Evolutionary conservation across 73 alveolate genomes (phyloP).

Genomic region (Symbiodinium natans): DNA sequence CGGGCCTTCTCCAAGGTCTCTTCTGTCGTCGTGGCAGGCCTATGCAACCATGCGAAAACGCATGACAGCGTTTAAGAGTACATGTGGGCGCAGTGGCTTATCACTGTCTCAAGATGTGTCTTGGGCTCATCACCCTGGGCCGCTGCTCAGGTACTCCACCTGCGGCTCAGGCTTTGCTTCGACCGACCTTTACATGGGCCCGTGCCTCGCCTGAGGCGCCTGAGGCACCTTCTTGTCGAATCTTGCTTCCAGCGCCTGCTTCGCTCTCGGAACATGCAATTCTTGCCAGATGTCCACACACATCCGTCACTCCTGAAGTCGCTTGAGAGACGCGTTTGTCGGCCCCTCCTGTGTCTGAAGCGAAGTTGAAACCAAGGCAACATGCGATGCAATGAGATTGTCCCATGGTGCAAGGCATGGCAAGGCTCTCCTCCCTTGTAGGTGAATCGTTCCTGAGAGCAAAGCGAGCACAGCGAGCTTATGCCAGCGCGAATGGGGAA

Average conservation of each 20-base stretch:
- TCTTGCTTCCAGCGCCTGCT: neutral
- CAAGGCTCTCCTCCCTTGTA: neutral
- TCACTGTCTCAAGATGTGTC: neutral
- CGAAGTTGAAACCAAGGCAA: too few species aligned
- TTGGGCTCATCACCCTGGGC: neutral
- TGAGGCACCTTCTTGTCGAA: neutral
- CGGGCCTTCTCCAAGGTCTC: neutral
- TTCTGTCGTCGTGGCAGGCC: too few species aligned
- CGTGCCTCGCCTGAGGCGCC: neutral
- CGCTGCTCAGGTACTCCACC: neutral
- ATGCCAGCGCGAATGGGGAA: too few species aligned
- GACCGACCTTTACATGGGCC: too few species aligned
- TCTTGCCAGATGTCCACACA: too few species aligned
- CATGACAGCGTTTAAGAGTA: too few species aligned
- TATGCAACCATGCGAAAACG: too few species aligned
- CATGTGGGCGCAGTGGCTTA: neutral
- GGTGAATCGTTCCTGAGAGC: neutral
- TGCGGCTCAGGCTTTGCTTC: too few species aligned
- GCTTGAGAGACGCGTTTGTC: neutral
- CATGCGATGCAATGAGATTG: too few species aligned
- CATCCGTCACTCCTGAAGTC: neutral
- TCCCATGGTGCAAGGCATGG: neutral
- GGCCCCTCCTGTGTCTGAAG: neutral
- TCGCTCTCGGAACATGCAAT: too few species aligned
- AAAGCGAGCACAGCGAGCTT: too few species aligned